Evolutionary conservation across 306 rosid genomes (phyloP), one percentile per base, ranked within the genome.

Genomic region (Gynostemma pentaphyllum): DNA sequence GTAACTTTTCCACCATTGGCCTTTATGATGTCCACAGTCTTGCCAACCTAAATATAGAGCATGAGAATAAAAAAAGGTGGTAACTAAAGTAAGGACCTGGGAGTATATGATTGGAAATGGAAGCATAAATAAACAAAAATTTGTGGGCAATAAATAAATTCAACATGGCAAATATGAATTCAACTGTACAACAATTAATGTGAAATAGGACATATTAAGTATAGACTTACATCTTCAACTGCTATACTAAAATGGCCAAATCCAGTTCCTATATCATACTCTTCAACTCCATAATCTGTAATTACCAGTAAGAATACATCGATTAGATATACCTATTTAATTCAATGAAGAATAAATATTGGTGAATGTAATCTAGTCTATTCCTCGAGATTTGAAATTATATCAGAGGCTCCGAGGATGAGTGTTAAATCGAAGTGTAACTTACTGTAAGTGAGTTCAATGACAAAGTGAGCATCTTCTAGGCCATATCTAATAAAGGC

Each of bases 401-500:
- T 18, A 36, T 32, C 23, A 59, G 70, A 67, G 44, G 45, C 50
- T n/a, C n/a, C n/a, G n/a, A n/a, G n/a, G n/a, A n/a, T 26, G 23
- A 68, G 7, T 32, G 7, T 7, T 9, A 53, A 48, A 45, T 7
- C 36, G 53, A 34, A 29, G 46, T 76, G 73, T 4, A 59, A 27
- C 87, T 75, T 80, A 89, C 97, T 86, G 79, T 86, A 89, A 55
- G 97, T 80, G 65, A 89, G 89, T 74, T 89, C 97, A 47, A 86
- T 70, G 55, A 78, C 83, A 74, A 89, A 89, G 75, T 86, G 95
- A 40, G 87, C 80, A 81, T 86, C 87, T 82, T 89, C 97, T 10
- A 80, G 97, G 28, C 97, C 97, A 47, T 81, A 89, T 71, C 97
- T 95, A 73, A 89, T 92, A 79, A 86, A 89, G 22, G 79, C 95